Percentiles rank a stretch among this genome's conserved stretches.
These are phyloP conservation scores for Plicaturopsis crispa DNA, from an alignment of 768 basidiomycete genomes.

Conservation along the genomic window DNA sequence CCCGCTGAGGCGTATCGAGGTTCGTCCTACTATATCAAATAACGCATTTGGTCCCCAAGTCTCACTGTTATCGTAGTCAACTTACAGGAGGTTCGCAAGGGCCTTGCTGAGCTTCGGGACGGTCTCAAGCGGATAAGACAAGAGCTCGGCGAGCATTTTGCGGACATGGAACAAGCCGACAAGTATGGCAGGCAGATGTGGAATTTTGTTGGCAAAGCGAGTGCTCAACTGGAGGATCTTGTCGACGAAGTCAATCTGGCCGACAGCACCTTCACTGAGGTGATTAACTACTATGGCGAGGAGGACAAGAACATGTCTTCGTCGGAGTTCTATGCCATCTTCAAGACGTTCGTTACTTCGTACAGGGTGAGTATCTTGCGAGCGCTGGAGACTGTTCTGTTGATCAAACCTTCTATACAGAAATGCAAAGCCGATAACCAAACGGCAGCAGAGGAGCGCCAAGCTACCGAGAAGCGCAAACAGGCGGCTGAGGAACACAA, in stretches of 20 bases:
- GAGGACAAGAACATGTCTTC: conserved; percentile 83
- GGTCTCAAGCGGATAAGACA: conserved; percentile 75
- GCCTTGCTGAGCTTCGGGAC: conserved; percentile 60
- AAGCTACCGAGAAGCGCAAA: conserved; percentile 61
- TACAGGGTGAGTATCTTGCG: conserved; percentile 54
- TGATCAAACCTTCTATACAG: conserved; percentile 29
- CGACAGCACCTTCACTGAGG: conserved; percentile 76
- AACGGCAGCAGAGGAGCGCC: conserved; percentile 61
- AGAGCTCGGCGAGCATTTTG: conserved; percentile 75
- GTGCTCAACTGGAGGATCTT: conserved; percentile 70
- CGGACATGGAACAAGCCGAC: conserved; percentile 63
- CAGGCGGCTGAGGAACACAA: conserved; percentile 59
- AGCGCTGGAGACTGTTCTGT: conserved; percentile 1
- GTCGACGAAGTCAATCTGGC: conserved; percentile 84
- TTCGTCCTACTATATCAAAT: conserved; percentile 21
- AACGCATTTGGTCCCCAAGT: conserved; percentile 8
- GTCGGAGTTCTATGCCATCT: conserved; percentile 91
- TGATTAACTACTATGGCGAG: conserved; percentile 88
- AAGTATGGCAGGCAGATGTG: conserved; percentile 90
- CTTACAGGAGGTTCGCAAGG: conserved; percentile 77
- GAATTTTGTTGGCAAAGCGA: conserved; percentile 75
- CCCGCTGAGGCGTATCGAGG: conserved; percentile 93
- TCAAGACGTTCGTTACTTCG: conserved; percentile 94
- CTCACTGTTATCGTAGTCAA: conserved; percentile 48
- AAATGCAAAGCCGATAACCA: conserved; percentile 86